Evolutionary conservation across 2,329 filamentous ascomycete species (phyloP).

Genomic region (Ophiostoma ips): DNA sequence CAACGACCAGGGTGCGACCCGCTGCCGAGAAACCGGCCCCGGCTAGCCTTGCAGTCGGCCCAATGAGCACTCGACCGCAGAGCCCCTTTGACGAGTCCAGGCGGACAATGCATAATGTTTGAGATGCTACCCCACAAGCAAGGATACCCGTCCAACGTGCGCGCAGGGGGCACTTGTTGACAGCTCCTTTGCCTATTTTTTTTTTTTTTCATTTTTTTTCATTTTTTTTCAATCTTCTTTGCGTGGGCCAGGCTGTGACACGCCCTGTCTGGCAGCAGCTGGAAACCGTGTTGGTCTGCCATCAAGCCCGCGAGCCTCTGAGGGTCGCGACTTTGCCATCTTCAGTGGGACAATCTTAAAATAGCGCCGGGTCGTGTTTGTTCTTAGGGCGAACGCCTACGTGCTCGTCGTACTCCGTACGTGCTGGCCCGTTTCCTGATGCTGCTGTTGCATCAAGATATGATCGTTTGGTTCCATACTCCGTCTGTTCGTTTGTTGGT

Average conservation of each 20-base stretch:
- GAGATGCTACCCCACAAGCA: constrained; percentile 15
- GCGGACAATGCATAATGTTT: constrained; percentile 18
- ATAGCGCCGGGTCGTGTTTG: background rate
- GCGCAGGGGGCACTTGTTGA: background rate
- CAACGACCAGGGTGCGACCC: background rate
- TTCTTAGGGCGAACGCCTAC: background rate
- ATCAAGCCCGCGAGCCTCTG: too few species aligned
- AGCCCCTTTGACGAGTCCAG: constrained; percentile 13
- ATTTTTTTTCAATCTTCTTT: too few species aligned
- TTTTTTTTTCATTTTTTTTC: too few species aligned
- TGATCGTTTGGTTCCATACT: background rate
- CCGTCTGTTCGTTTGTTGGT: background rate
- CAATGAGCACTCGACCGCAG: constrained; percentile 18
- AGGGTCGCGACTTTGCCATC: too few species aligned
- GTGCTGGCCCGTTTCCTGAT: background rate
- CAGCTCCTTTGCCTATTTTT: constrained; percentile 1
- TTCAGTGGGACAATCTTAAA: too few species aligned
- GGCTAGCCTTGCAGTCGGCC: constrained; percentile 22
- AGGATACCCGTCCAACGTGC: background rate
- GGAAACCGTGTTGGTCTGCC: too few species aligned
- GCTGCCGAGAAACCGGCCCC: constrained; percentile 9
- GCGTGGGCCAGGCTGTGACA: too few species aligned
- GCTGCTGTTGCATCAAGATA: constrained; percentile 5
- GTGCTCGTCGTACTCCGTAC: background rate
- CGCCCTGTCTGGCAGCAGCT: too few species aligned